Evolutionary conservation across 108 stramenopile species (phyloP).

Genomic region (Cylindrotheca closterium): DNA sequence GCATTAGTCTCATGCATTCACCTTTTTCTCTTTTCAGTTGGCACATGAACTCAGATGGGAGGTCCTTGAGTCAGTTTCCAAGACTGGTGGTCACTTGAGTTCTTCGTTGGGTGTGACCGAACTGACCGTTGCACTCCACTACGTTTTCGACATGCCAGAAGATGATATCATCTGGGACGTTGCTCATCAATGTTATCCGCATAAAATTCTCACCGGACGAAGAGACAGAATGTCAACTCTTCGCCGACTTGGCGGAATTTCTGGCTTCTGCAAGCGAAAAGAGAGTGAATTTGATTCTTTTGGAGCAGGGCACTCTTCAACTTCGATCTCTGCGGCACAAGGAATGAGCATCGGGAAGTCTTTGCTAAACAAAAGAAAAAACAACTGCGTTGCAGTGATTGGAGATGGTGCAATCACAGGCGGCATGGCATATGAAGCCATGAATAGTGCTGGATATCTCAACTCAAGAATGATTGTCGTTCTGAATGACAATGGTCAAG

Average conservation of each 20-base stretch:
- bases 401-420: slow-evolving; percentile 99
- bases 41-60: slow-evolving; percentile 96
- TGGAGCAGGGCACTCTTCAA: slow-evolving; percentile 94
- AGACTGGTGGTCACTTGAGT: slow-evolving; percentile 96
- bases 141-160: slow-evolving; percentile 97
- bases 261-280: slow-evolving; percentile 94
- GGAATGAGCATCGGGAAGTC: slow-evolving; percentile 94
- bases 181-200: slow-evolving; percentile 96
- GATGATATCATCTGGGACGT: slow-evolving; percentile 99
- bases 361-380: slow-evolving; percentile 77
- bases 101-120: slow-evolving; percentile 93
- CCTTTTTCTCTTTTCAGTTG: slow-evolving; percentile 42
- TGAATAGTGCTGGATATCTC: slow-evolving; percentile 96
- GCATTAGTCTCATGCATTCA: neutral
- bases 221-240: slow-evolving; percentile 79
- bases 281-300: slow-evolving; percentile 95
- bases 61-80: slow-evolving; percentile 89
- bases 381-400: slow-evolving; percentile 97
- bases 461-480: slow-evolving; percentile 93
- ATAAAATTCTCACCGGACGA: slow-evolving; percentile 96
- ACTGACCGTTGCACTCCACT: slow-evolving; percentile 95
- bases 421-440: slow-evolving; percentile 98
- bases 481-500: slow-evolving; percentile 98
- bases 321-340: slow-evolving; percentile 92
- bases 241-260: slow-evolving; percentile 88